These are phyloP conservation scores for Komagataella ulmi DNA, from an alignment of 805 yeast species.

Conservation along the genomic window DNA sequence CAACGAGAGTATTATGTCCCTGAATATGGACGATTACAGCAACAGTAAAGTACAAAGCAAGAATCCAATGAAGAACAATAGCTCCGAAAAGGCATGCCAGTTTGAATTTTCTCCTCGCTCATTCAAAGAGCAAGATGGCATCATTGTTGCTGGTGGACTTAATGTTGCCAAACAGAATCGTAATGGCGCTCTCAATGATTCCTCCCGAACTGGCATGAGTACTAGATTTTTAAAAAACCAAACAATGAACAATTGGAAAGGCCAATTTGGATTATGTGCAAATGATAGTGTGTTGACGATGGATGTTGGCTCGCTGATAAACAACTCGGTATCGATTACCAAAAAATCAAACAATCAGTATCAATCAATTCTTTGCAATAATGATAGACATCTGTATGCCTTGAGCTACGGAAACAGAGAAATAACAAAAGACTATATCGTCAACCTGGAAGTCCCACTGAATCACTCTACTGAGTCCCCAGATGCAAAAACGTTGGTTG, in stretches of 20 bases:
- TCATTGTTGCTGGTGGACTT: slow-evolving; percentile 34
- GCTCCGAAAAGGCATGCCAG: slow-evolving; percentile 13
- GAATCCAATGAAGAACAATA: slow-evolving; percentile 6
- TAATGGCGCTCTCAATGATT: neutral
- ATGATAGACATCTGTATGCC: slow-evolving; percentile 60
- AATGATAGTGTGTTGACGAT: slow-evolving; percentile 37
- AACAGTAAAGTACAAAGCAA: neutral
- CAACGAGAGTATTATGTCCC: slow-evolving; percentile 34
- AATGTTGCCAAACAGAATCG: slow-evolving; percentile 9
- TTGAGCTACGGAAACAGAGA: slow-evolving; percentile 42
- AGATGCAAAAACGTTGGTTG: slow-evolving; percentile 41
- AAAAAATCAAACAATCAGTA: slow-evolving; percentile 28
- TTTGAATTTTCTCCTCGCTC: slow-evolving; percentile 63
- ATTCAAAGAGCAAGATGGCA: slow-evolving; percentile 41
- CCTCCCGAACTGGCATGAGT: slow-evolving; percentile 17
- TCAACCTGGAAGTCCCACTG: slow-evolving; percentile 49
- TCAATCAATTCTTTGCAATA: slow-evolving; percentile 64
- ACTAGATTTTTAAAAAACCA: slow-evolving; percentile 14
- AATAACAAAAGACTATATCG: slow-evolving; percentile 23
- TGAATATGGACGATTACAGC: slow-evolving; percentile 18
- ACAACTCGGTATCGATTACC: slow-evolving; percentile 58
- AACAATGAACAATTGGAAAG: slow-evolving; percentile 32
- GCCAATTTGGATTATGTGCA: slow-evolving; percentile 47
- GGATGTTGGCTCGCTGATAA: slow-evolving; percentile 68
- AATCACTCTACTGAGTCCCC: slow-evolving; percentile 66